phyloP scores from a whole-genome alignment of 768 basidiomycete species.

The Gloeostereum incarnatum region DNA sequence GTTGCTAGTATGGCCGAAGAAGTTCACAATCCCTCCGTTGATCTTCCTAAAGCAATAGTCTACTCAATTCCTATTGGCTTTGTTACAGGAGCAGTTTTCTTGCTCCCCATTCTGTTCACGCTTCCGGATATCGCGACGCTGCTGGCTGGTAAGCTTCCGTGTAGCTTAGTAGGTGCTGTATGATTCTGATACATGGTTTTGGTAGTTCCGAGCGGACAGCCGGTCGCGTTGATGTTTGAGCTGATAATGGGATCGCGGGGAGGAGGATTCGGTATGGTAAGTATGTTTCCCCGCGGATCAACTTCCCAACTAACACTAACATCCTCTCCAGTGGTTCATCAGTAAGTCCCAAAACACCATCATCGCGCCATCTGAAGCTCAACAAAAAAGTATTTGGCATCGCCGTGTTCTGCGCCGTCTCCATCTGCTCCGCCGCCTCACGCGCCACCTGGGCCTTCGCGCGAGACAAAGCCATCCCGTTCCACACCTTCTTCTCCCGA shows the following conservation, averaged over 20 bases:
- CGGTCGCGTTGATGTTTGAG: conserved; percentile 53
- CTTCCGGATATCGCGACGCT: conserved; percentile 47
- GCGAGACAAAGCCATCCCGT: conserved; percentile 56
- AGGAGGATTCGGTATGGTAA: conserved; percentile 54
- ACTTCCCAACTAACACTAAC: neutral
- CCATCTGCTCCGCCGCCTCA: conserved; percentile 57
- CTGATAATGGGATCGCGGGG: conserved; percentile 51
- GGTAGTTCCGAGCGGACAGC: conserved; percentile 55
- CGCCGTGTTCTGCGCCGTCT: conserved; percentile 55
- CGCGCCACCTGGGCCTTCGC: conserved; percentile 68
- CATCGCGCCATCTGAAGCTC: neutral
- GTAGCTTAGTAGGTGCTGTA: neutral
- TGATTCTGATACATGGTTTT: neutral
- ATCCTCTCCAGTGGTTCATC: conserved; percentile 27
- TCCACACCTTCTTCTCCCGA: conserved; percentile 34
- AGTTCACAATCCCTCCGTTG: conserved; percentile 44
- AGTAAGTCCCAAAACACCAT: conserved; percentile 16
- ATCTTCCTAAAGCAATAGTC: conserved; percentile 46
- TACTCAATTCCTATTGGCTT: conserved; percentile 45
- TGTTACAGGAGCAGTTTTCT: conserved; percentile 40
- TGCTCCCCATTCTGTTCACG: conserved; percentile 59
- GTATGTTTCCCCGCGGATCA: conserved; percentile 2
- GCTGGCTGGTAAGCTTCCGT: conserved; percentile 30
- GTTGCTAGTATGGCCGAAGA: conserved; percentile 64
- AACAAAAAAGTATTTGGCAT: conserved; percentile 37